Base-by-base conservation (phyloP, 331 rosid genomes). In the Acacia pycnantha region DNA sequence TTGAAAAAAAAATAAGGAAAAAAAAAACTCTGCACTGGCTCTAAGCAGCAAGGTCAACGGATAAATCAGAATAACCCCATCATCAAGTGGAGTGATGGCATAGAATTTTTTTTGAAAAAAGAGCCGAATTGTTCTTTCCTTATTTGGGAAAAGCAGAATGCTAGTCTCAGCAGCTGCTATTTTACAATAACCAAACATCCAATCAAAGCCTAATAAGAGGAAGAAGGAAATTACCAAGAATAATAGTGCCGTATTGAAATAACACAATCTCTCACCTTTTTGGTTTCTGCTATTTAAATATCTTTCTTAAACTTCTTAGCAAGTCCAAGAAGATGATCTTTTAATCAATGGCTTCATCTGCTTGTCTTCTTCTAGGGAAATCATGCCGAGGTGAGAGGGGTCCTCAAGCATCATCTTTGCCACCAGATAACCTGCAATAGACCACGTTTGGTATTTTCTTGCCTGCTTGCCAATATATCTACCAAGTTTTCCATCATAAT, bases 321-420 rank as follows among this genome's bases (percentile, higher is more conserved):
- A 94, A 74, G 87, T 92, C 98, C 98, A 94, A 54, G 98, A 94
- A 65, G 97, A 86, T 6, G 97, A 94, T 91, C 98, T 91, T 87
- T 81, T 92, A 81, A 94, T 79, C 79, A 89, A 81, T 27, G 97
- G 98, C 81, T 94, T 94, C 98, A 92, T 92, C 79, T 89, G 97
- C 84, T 88, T 94, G 89, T 91, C 98, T 81, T 94, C 98, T 91
- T 94, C 98, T 18, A 92, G 94, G 44, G 98, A 92, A 72, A 94
- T 94, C 98, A 94, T 94, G 19, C 98, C 98, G 90, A 92, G 80
- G 83, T 94, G 97, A 1, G 98, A 94, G 9, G 98, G 98, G 79
- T 94, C 98, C 86, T 94, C 98, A 59, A 94, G 90, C 98, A 94
- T 74, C 98, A 94, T 94, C 89, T 94, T 94, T 58, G 98, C 98